Evolutionary conservation across 176 grass and related monocot genomes (phyloP).

Genomic region (Bonia amplexicaulis): DNA sequence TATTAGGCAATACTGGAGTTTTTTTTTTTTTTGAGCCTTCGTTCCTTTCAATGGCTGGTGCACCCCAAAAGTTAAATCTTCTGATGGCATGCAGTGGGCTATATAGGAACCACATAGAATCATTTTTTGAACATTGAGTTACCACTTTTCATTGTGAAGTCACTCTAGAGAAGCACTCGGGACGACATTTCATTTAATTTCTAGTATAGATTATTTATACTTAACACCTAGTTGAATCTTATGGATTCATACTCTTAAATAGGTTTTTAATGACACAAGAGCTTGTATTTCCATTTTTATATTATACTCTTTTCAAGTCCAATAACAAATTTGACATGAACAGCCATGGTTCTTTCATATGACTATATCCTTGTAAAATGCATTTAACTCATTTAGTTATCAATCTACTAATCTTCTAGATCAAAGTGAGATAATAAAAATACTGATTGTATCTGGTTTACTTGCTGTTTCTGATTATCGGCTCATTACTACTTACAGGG

Average conservation of each 20-base stretch:
- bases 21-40: too few species aligned
- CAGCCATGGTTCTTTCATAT: background rate
- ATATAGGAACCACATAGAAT: too few species aligned
- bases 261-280: background rate
- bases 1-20: too few species aligned
- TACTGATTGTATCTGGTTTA: background rate
- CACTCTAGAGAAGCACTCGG: too few species aligned
- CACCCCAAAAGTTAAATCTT: too few species aligned
- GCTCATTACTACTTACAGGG: slow-evolving; percentile 44
- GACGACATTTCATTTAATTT: too few species aligned
- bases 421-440: background rate
- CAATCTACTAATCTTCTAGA: background rate
- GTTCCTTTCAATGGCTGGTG: too few species aligned
- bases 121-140: too few species aligned
- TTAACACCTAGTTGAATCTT: background rate
- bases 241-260: background rate
- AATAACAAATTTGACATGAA: background rate
- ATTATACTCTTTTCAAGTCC: background rate
- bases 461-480: background rate
- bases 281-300: background rate
- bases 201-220: background rate
- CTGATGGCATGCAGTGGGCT: too few species aligned
- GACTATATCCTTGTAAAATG: background rate
- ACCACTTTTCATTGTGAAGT: too few species aligned
- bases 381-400: background rate